These are phyloP conservation scores for Lippia alba DNA, from an alignment of 305 asterid species.

Conservation along the genomic window DNA sequence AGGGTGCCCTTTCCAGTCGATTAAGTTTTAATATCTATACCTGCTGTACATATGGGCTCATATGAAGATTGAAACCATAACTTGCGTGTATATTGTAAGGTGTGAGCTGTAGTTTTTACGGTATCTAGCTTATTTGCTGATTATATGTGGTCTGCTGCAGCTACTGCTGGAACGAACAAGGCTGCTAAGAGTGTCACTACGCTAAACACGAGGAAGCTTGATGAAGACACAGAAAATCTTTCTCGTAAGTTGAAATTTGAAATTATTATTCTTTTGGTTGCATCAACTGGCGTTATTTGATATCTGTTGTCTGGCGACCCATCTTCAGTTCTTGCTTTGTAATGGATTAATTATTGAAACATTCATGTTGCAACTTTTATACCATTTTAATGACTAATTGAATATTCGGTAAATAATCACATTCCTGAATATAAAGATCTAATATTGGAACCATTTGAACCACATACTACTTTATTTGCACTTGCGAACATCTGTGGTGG, in stretches of 20 bases:
- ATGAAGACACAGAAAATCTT: conserved; percentile 88
- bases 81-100: background rate
- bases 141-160: conserved; percentile 51
- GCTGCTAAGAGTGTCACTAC: conserved; percentile 80
- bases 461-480: background rate
- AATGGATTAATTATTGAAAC: background rate
- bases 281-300: background rate
- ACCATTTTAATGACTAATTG: background rate
- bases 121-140: conserved; percentile 13
- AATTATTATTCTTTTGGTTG: background rate
- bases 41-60: too few relatives aligned
- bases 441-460: background rate
- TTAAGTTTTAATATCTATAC: background rate
- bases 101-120: background rate
- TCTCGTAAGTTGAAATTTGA: conserved; percentile 69
- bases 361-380: background rate
- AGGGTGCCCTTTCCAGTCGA: too few relatives aligned
- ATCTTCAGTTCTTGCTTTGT: background rate
- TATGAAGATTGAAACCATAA: background rate
- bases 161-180: conserved; percentile 85
- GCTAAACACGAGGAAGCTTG: conserved; percentile 89
- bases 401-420: background rate
- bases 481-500: background rate
- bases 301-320: background rate
- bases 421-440: too few relatives aligned